Conservation (phyloP, 805 yeast species). For the Vanderwaltozyma verrucispora region DNA sequence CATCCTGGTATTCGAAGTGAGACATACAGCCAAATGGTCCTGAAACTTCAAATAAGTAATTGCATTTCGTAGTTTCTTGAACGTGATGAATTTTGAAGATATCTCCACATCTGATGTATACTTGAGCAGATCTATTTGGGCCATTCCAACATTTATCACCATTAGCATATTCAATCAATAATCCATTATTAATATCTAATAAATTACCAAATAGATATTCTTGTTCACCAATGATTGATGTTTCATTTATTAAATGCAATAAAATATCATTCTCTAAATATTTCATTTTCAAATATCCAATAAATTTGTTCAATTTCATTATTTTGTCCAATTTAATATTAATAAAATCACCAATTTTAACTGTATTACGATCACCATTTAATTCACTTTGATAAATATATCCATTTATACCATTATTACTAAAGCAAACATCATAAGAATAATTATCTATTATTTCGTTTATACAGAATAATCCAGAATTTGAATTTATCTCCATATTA, state of each 20-base stretch:
- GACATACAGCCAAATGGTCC: slow-evolving; percentile 38
- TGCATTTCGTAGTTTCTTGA: slow-evolving; percentile 83
- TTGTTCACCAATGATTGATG: slow-evolving; percentile 8
- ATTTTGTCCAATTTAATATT: slow-evolving; percentile 9
- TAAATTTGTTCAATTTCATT: slow-evolving; percentile 9
- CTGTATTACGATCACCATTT: slow-evolving; percentile 14
- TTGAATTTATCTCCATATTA: slow-evolving; percentile 3
- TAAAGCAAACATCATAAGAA: slow-evolving; percentile 16
- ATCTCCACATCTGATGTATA: slow-evolving; percentile 58
- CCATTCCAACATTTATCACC: slow-evolving; percentile 96
- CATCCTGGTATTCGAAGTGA: too few relatives aligned
- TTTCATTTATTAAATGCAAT: slow-evolving; percentile 18
- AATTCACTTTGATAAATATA: slow-evolving; percentile 17
- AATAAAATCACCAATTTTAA: slow-evolving; percentile 18
- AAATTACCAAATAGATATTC: slow-evolving; percentile 21
- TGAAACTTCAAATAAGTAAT: slow-evolving; percentile 43
- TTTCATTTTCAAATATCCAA: slow-evolving; percentile 15
- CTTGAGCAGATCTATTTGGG: slow-evolving; percentile 62
- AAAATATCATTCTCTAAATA: slow-evolving; percentile 16
- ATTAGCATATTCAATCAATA: slow-evolving; percentile 34
- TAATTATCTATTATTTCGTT: slow-evolving; percentile 11
- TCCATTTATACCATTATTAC: slow-evolving; percentile 7
- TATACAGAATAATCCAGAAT: background rate
- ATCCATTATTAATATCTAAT: slow-evolving; percentile 26
- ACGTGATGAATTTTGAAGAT: slow-evolving; percentile 39